Conservation (phyloP, 108 stramenopile species). For the Fistulifera solaris region DNA sequence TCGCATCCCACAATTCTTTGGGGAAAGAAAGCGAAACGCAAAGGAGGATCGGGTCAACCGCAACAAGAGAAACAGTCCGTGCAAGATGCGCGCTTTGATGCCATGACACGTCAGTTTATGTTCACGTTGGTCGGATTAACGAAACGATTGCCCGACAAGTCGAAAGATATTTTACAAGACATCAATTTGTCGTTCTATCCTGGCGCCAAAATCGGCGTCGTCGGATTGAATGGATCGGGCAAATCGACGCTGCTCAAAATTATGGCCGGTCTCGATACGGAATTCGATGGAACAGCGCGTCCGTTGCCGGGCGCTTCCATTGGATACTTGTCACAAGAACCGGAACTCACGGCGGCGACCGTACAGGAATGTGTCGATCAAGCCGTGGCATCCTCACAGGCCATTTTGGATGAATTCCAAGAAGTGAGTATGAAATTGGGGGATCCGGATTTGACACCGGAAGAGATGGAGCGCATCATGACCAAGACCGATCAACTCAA, state of each 20-base stretch:
- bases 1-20: not conserved
- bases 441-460: constrained; percentile 66
- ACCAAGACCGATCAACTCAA: constrained; percentile 49
- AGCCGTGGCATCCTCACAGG: constrained; percentile 58
- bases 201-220: constrained; percentile 88
- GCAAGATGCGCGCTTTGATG: constrained; percentile 79
- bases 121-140: constrained; percentile 72
- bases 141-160: constrained; percentile 78
- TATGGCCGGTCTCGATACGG: constrained; percentile 92
- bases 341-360: constrained; percentile 56
- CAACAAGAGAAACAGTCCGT: constrained; percentile 75
- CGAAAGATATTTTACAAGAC: constrained; percentile 78
- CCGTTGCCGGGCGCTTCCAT: constrained; percentile 80
- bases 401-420: constrained; percentile 71
- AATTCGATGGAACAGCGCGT: constrained; percentile 76
- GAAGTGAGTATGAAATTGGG: constrained; percentile 63
- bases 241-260: constrained; percentile 88
- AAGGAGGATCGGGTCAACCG: constrained; percentile 16
- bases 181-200: constrained; percentile 85
- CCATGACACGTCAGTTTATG: constrained; percentile 83
- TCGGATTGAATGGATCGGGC: constrained; percentile 84
- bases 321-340: constrained; percentile 85
- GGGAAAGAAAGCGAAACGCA: constrained; percentile 34
- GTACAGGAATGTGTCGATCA: constrained; percentile 79
- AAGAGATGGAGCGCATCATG: constrained; percentile 61